Percentiles rank a stretch among this genome's conserved stretches.
phyloP scores from a whole-genome alignment of 83 land plant genomes.

The Picea abies region DNA sequence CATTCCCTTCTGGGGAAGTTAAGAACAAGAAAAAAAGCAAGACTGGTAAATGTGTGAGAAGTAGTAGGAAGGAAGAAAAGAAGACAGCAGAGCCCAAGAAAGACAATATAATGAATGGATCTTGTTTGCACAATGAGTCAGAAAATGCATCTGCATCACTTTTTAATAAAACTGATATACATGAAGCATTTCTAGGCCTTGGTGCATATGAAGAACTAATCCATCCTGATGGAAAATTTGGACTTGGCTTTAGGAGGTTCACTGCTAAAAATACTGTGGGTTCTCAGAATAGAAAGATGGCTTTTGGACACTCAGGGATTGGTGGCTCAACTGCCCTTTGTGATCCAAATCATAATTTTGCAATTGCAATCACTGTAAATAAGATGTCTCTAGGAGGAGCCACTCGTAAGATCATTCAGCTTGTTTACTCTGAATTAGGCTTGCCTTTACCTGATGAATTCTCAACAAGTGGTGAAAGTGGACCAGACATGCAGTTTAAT shows the following conservation, averaged over 20 bases:
- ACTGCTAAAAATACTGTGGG: not conserved
- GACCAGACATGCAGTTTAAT: constrained; percentile 44
- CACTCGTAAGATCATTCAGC: constrained; percentile 64
- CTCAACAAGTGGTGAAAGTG: constrained; percentile 30
- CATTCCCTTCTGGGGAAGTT: constrained; percentile 29
- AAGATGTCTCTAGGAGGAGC: constrained; percentile 78
- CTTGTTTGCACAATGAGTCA: not conserved
- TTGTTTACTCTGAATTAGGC: constrained; percentile 75
- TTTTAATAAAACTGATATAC: constrained; percentile 55
- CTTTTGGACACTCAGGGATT: constrained; percentile 92
- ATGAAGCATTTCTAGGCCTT: constrained; percentile 72
- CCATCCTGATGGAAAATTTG: constrained; percentile 60
- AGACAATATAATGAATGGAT: not conserved
- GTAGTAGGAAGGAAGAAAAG: constrained; percentile 18
- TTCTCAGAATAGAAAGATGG: constrained; percentile 34
- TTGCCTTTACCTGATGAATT: constrained; percentile 70
- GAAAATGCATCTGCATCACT: constrained; percentile 18
- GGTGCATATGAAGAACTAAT: constrained; percentile 62
- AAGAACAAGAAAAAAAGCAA: constrained; percentile 26
- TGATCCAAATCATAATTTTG: constrained; percentile 64
- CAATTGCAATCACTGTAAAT: constrained; percentile 87
- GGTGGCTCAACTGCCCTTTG: constrained; percentile 94
- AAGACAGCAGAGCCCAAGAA: constrained; percentile 22
- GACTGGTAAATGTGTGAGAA: constrained; percentile 4
- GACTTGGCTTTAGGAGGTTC: constrained; percentile 79